Evolutionary conservation across 2,329 filamentous ascomycete genomes (phyloP), one percentile per base, ranked within the genome.

Genomic region (Phaeoacremonium minimum): DNA sequence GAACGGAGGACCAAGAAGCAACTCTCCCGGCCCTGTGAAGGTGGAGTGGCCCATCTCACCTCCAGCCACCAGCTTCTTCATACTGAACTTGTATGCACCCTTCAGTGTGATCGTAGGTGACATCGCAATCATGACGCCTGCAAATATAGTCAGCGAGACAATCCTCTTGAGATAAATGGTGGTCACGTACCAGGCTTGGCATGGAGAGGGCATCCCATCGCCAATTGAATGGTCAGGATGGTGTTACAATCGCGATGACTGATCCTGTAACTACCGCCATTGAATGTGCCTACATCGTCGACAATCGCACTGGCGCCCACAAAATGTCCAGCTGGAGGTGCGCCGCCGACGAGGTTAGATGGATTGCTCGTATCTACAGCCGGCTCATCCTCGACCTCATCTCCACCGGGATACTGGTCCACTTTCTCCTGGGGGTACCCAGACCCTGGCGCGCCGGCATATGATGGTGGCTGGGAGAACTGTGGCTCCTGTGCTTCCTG

Each of bases 261-360:
- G 55, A 97, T 89, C 30, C 93, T 77, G 58, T 91, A 98, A 54
- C 86, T 91, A 11, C 93, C 93, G 13, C 93, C 93, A 56, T 97
- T 97, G 69, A 97, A 98, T 0, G 85, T 93, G n/a, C 93, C 93
- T 2, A 95, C 79, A 49, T 95, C 90, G 58, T 97, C 93, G 18
- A 79, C 69, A 1, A 75, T 73, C 1, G 83, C 67, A 19, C 63
- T 62, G 0, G 75, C 79, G 18, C 85, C 86, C 6, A 70, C 58
- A 45, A 91, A 89, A 39, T 84, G 74, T 19, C 63, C 60, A 13
- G 65, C 60, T 6, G 61, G 53, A 9, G 65, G 69, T 4, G 64
- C 67, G 6, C 61, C 60, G 15, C 53, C 44, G 15, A 60, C 51
- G 31, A 64, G 54, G 44, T 60, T 57, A 18, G 55, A 46, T 13